phyloP scores from a whole-genome alignment of 108 stramenopile species.

The Nitzschia sp. region DNA sequence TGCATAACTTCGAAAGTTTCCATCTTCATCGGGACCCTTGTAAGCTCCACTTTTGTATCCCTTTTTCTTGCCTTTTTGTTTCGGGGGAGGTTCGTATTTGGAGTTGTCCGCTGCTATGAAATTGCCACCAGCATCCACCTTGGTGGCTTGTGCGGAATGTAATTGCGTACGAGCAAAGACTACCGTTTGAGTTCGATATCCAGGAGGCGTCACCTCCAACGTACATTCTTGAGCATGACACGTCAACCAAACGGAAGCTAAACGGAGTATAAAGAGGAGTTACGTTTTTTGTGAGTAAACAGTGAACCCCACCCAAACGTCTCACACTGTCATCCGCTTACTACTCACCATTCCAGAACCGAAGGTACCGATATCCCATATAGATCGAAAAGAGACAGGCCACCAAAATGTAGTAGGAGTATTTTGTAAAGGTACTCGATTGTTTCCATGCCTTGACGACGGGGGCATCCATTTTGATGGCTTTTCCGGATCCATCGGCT shows the following conservation, averaged over 20 bases:
- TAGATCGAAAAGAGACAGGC: conserved; percentile 35
- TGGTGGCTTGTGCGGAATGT: conserved; percentile 56
- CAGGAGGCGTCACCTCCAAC: conserved; percentile 42
- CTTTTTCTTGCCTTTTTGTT: conserved; percentile 34
- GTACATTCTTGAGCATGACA: conserved; percentile 50
- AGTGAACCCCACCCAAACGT: background rate
- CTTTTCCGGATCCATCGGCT: conserved; percentile 70
- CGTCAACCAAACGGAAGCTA: conserved; percentile 58
- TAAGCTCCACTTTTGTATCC: conserved; percentile 36
- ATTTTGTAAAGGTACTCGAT: conserved; percentile 56
- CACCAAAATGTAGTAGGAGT: conserved; percentile 45
- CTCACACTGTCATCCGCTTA: background rate
- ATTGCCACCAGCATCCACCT: conserved; percentile 45
- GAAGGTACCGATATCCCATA: conserved; percentile 40
- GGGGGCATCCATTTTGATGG: conserved; percentile 79
- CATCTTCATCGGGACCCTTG: conserved; percentile 68
- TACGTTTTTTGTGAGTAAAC: background rate
- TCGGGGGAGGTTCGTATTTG: conserved; percentile 33
- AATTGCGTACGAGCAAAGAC: conserved; percentile 61
- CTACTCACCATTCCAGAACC: conserved; percentile 47
- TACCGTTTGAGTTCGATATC: conserved; percentile 17
- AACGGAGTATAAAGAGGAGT: background rate
- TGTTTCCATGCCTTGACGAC: conserved; percentile 66
- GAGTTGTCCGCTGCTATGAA: conserved; percentile 34
- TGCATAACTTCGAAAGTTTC: conserved; percentile 60